Evolutionary conservation across 148 eudicot species (phyloP), one percentile per base, ranked within the genome.

Genomic region (Fagopyrum homotropicum): DNA sequence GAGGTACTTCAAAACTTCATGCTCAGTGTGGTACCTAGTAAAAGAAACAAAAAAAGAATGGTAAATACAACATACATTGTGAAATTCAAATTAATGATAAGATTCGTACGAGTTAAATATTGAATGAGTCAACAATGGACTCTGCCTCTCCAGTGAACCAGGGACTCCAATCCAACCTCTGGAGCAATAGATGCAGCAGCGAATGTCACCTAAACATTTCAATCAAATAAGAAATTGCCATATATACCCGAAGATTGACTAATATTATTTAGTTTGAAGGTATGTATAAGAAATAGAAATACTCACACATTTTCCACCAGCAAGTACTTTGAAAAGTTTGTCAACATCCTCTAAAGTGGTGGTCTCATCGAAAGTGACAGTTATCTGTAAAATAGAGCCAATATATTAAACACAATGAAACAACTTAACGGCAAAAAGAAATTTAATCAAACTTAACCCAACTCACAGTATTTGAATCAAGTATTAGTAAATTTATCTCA

Each of bases 261-360:
- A 3, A 2, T 30, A 40, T 35, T 64, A 64, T 64, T 9, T 30
- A 12, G 10, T 64, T 35, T 16, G 15, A 10, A 64, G 70, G 10
- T 40, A 12, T 64, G 70, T 9, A 44, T 50, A 61, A 16, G 26
- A 52, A 63, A 15, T 69, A 74, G 74, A 26, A 49, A 66, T 68
- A 83, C 96, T 87, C 84, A 92, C 97, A 9, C 90, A 83, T 72
- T 92, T 94, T 63, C 98, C 96, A 69, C 85, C 70, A 49, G 92
- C 83, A 79, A 94, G 92, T 79, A 94, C 89, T 81, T 86, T 83
- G 82, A 94, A 94, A 52, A 94, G 90, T 80, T 83, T 82, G 79
- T 94, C 93, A 76, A 94, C 97, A 73, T 94, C 97, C 75, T 90
- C 98, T 76, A 94, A 82, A 63, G 98, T 88, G 17, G 92, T 85